Evolutionary conservation across 805 yeast species (phyloP), one percentile per base, ranked within the genome.

Genomic region (Myxozyma sirexii): DNA sequence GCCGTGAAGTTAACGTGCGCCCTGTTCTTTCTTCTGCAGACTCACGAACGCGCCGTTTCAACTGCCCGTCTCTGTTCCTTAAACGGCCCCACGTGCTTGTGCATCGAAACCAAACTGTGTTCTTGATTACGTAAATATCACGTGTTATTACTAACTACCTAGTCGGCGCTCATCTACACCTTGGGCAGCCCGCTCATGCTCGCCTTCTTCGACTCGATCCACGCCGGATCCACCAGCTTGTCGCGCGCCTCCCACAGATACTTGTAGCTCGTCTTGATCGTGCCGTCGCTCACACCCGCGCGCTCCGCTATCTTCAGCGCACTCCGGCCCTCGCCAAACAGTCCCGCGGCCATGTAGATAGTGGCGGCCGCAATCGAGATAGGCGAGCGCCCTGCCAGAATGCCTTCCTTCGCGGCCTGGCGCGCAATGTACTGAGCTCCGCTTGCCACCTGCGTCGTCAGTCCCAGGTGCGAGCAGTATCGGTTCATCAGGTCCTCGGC

Each of bases 351-450:
- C 88, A 94, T 86, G 75, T 93, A 94, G 50, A 94, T 93, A 4
- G 94, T 96, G 0, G 97, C 96, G 6, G 98, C 98, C 0, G 98
- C 97, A 70, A 94, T 90, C 38, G 99, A 93, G 56, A 92, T 92
- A 29, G 99, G 99, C 2, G 97, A 89, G 67, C 97, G 83, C 69
- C 99, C 98, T 17, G 96, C 97, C 70, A 94, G 80, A 39, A 93
- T 96, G 57, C 97, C 97, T 63, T 87, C 86, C 63, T 89, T 96
- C 71, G 90, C 88, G 70, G 96, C 90, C 66, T 87, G 82, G 71
- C 90, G 84, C 1, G 97, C 97, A 67, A 94, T 90, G 69, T 87
- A 83, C 74, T 93, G 97, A 1, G 98, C 96, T 8, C 96, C 93
- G 63, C 90, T 89, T 21, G 97, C 86, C 46, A 92, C 86, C 74